Base-by-base conservation (phyloP, 2,329 filamentous ascomycete genomes). In the Penicillium decumbens region DNA sequence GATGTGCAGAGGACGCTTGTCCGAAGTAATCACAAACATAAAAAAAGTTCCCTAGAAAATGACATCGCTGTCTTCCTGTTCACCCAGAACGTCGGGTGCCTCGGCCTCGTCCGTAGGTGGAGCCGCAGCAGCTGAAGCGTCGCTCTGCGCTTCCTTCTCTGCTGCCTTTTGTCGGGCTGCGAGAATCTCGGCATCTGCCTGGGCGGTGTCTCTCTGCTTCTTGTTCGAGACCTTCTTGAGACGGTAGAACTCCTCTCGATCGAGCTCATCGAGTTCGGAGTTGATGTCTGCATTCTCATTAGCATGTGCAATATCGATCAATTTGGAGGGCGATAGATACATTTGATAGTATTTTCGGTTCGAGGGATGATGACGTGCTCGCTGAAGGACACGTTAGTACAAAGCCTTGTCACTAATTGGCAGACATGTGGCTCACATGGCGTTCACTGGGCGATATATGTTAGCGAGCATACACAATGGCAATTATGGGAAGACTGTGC, bases 271-370 rank as follows among this genome's bases (percentile, higher is more conserved):
- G 13, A 98, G 81, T 70, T 98, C 93, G 1, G 92, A 95, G 75
- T 97, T 97, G 79, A 97, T 97, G 67, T 97, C 84, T 87, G 50
- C 4, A n/a, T 37, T 44, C 40, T 29, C 32, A 33, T 54, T 41
- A 53, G 50, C 39, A 8, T n/a, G 7, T 27, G 7, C 15, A 24
- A 37, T 7, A 28, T 20, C 33, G 27, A 1, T 12, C 4, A 10
- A 9, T 37, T 1, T 2, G 32, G 10, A 15, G 40, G 25, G 29
- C 3, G 59, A 6, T 9, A 38, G 30, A 63, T 75, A 85, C 85
- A 98, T 75, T 95, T 96, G 77, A 98, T 98, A n/a, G 93, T 98
- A 66, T 97, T 98, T 71, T 98, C 93, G 12, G 93, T 98, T 59
- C 93, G 82, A 10, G 93, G 93, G 64, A 98, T 98, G 61, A 98